These are phyloP conservation scores for Pittosporum tobira DNA, from an alignment of 129 eudicot species.

Conservation along the genomic window DNA sequence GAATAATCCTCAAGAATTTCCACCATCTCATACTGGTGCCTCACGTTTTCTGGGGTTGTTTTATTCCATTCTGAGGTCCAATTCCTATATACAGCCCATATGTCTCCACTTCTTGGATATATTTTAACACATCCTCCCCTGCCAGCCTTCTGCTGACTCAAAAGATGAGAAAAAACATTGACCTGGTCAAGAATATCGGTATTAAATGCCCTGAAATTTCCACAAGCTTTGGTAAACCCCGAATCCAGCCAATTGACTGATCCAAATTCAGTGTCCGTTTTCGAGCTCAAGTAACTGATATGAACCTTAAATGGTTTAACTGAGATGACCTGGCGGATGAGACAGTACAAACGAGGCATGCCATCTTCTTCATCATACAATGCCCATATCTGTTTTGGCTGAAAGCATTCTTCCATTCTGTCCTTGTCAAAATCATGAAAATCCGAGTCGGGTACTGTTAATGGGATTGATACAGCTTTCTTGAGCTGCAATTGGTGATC, in stretches of 20 bases:
- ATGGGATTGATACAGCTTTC: constrained; percentile 8
- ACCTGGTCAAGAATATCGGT: constrained; percentile 68
- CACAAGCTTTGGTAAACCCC: constrained; percentile 88
- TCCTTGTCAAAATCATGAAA: constrained; percentile 85
- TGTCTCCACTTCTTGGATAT: constrained; percentile 20
- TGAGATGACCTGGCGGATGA: constrained; percentile 71
- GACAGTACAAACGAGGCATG: constrained; percentile 95
- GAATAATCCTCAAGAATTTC: constrained; percentile 53
- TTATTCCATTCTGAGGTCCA: constrained; percentile 26
- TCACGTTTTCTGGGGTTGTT: constrained; percentile 21
- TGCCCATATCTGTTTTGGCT: constrained; percentile 33
- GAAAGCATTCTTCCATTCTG: constrained; percentile 21
- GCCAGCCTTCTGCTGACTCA: constrained; percentile 31
- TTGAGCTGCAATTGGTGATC: not conserved
- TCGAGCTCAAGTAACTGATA: constrained; percentile 79
- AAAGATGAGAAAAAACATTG: constrained; percentile 77
- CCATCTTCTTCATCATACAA: constrained; percentile 95
- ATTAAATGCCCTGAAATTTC: constrained; percentile 61
- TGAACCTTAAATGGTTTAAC: constrained; percentile 76
- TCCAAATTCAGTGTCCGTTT: constrained; percentile 72
- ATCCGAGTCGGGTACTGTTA: constrained; percentile 40
- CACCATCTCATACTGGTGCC: constrained; percentile 32
- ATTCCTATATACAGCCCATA: constrained; percentile 28
- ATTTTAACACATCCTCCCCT: constrained; percentile 60
- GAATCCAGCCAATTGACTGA: constrained; percentile 62